Evolutionary conservation across 2,329 filamentous ascomycete species (phyloP).

Genomic region (Arthroderma sp.): DNA sequence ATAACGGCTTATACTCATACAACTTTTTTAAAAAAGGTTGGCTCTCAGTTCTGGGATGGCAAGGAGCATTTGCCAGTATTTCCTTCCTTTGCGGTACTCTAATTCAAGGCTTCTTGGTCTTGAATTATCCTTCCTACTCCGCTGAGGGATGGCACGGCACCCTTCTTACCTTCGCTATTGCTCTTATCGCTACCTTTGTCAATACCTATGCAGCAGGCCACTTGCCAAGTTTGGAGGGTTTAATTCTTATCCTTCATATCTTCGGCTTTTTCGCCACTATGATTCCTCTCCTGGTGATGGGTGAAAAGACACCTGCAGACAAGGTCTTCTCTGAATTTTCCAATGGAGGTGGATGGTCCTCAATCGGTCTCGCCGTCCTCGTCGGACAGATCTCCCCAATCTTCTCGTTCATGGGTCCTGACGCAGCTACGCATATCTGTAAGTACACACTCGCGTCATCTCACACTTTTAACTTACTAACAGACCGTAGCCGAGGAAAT

Average conservation of each 20-base stretch:
- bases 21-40: constrained; percentile 18
- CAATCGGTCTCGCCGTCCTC: constrained; percentile 29
- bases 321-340: constrained; percentile 37
- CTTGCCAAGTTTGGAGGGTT: constrained; percentile 36
- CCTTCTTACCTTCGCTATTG: constrained; percentile 34
- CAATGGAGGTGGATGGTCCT: constrained; percentile 34
- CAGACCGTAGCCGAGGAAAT: constrained; percentile 26
- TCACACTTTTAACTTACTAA: neutral
- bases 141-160: constrained; percentile 37
- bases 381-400: constrained; percentile 23
- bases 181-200: constrained; percentile 25
- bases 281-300: constrained; percentile 32
- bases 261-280: constrained; percentile 41
- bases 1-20: neutral
- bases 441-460: constrained; percentile 1
- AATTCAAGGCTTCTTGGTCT: constrained; percentile 24
- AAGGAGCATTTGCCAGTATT: constrained; percentile 28
- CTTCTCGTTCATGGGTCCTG: constrained; percentile 25
- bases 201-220: constrained; percentile 32
- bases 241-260: constrained; percentile 38
- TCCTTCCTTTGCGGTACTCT: constrained; percentile 21
- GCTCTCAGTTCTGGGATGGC: constrained; percentile 32
- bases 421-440: constrained; percentile 27
- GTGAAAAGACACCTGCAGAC: constrained; percentile 26
- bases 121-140: constrained; percentile 25